A percentile compares a stretch with the other conserved stretches of the same genome.
phyloP scores from a whole-genome alignment of 495 filamentous ascomycete genomes.

The Penicillium steckii region DNA sequence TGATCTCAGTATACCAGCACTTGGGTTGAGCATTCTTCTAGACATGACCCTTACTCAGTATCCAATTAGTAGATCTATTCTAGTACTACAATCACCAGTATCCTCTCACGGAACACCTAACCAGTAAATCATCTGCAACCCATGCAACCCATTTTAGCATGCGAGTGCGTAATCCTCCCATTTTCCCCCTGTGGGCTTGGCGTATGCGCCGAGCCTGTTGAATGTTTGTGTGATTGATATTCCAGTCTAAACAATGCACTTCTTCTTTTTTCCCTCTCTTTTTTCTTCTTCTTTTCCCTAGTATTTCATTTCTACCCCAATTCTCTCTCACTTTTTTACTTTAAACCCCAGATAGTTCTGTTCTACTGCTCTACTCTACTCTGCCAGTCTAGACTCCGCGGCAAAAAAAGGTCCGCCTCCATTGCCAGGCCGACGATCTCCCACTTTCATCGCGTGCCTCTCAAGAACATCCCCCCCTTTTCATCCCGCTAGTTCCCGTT shows the following conservation, averaged over 20 bases:
- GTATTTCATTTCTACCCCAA: too few species aligned
- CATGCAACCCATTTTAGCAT: constrained; percentile 11
- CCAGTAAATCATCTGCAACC: too few species aligned
- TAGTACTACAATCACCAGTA: too few species aligned
- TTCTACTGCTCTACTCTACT: not conserved
- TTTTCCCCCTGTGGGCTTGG: constrained; percentile 8
- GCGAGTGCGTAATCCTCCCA: constrained; percentile 2
- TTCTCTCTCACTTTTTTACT: not conserved
- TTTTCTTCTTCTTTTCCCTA: not conserved
- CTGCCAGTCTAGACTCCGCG: not conserved
- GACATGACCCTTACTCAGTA: too few species aligned
- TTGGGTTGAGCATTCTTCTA: too few species aligned
- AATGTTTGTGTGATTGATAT: not conserved
- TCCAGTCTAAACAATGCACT: not conserved
- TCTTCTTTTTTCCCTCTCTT: not conserved
- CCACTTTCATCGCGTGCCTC: constrained; percentile 15
- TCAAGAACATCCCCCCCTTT: constrained; percentile 1
- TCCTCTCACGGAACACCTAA: too few species aligned
- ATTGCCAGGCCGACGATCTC: constrained; percentile 31
- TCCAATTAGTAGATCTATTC: too few species aligned
- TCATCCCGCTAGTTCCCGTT: constrained; percentile 4
- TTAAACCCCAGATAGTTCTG: too few species aligned
- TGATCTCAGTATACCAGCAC: too few species aligned
- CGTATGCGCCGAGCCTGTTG: constrained; percentile 2
- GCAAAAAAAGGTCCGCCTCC: not conserved